Conservation (phyloP, 1,284 basidiomycete genomes). For the Nidula niveotomentosa region DNA sequence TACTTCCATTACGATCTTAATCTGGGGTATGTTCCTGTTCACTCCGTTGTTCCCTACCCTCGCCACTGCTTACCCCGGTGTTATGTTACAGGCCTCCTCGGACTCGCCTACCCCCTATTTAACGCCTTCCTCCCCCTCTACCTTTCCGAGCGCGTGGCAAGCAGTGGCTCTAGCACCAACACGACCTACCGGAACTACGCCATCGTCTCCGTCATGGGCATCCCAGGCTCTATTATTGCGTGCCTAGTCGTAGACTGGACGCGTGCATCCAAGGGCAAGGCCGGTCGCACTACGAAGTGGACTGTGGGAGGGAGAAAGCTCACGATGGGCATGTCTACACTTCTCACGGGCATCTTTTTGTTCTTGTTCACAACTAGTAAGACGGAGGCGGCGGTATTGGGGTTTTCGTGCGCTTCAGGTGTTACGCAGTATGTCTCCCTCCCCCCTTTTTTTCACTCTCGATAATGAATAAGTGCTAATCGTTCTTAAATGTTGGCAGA, state of each 20-base stretch:
- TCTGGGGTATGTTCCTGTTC: conserved; percentile 40
- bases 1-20: conserved; percentile 48
- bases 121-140: conserved; percentile 53
- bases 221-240: conserved; percentile 60
- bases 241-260: conserved; percentile 54
- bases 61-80: not conserved
- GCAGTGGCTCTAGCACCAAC: conserved; percentile 22
- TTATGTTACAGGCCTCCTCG: conserved; percentile 38
- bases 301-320: conserved; percentile 48
- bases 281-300: not conserved
- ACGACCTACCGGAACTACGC: conserved; percentile 49
- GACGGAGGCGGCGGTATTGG: conserved; percentile 45
- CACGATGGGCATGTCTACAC: conserved; percentile 49
- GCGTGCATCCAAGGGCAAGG: conserved; percentile 14
- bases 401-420: conserved; percentile 51
- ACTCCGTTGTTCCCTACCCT: not conserved
- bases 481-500: conserved; percentile 14
- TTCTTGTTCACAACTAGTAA: conserved; percentile 61
- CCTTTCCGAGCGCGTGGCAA: conserved; percentile 39
- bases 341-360: conserved; percentile 55
- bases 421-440: conserved; percentile 42
- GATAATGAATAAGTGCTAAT: not conserved
- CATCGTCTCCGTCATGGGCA: conserved; percentile 46
- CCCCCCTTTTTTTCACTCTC: not conserved
- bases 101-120: conserved; percentile 63